Percentiles rank a stretch among this genome's conserved stretches.
These are phyloP conservation scores for Pythium sukuiense DNA, from an alignment of 352 stramenopile genomes.

Conservation along the genomic window DNA sequence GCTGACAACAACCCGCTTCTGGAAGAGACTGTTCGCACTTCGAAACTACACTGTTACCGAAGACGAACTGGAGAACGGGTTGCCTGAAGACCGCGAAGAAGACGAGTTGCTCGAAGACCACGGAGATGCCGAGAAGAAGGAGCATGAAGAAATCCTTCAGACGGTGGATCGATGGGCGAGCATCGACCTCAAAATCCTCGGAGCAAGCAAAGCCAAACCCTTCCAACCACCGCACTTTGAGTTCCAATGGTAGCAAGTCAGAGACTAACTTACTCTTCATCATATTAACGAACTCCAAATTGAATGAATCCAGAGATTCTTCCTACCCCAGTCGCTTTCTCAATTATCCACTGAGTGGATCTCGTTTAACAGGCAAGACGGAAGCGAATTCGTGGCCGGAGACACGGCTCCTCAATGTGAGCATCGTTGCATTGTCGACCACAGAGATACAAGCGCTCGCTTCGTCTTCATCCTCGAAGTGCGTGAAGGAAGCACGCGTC, in stretches of 20 bases:
- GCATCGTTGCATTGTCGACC: too few species aligned
- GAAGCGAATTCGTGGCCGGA: too few species aligned
- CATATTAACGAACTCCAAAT: not conserved
- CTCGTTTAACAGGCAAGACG: too few species aligned
- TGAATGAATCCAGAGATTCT: not conserved
- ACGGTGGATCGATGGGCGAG: conserved; percentile 1
- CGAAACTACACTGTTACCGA: not conserved
- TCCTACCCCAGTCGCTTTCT: too few species aligned
- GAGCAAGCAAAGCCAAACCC: conserved; percentile 8
- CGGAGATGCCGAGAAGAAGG: too few species aligned
- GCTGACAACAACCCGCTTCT: not conserved
- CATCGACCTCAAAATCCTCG: conserved; percentile 7
- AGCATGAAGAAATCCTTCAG: not conserved
- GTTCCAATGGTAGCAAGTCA: conserved; percentile 16
- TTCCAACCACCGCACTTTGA: conserved; percentile 14
- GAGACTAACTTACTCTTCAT: not conserved
- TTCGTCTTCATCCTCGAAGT: too few species aligned
- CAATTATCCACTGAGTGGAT: too few species aligned
- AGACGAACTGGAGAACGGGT: not conserved
- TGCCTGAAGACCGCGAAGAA: not conserved
- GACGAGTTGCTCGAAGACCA: not conserved
- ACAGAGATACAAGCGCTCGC: too few species aligned
- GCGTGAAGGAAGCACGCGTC: too few species aligned
- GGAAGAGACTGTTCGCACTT: conserved; percentile 1
- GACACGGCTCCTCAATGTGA: too few species aligned